Evolutionary conservation across 1,139 yeast genomes (phyloP).

Genomic region (Nakaseomyces nivariensis): DNA sequence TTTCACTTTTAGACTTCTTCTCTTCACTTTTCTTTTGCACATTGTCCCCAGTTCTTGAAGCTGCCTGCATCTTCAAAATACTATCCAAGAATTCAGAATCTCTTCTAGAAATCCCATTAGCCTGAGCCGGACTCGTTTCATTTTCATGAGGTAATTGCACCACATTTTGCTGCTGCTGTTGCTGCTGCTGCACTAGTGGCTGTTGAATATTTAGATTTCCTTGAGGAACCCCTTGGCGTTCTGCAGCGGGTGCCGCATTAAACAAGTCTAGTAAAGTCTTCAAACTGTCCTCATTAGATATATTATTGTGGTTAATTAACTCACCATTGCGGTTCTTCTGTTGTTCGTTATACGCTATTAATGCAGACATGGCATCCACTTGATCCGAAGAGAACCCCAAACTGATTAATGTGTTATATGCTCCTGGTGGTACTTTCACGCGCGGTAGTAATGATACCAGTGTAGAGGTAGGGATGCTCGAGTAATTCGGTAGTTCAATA

Average conservation of each 20-base stretch:
- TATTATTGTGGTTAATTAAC: not conserved
- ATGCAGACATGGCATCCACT: conserved; percentile 60
- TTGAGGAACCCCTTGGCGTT: not conserved
- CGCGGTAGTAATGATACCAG: conserved; percentile 38
- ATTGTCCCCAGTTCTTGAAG: not conserved
- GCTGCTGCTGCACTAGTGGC: not conserved
- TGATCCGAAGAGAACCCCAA: conserved; percentile 61
- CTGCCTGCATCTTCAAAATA: conserved; percentile 1
- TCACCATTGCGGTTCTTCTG: conserved; percentile 7
- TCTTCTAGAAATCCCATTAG: not conserved
- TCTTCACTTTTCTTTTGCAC: not conserved
- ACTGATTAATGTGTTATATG: conserved; percentile 47
- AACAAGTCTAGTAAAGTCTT: conserved; percentile 1
- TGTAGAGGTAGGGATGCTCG: conserved; percentile 26
- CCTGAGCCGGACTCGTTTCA: not conserved
- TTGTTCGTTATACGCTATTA: conserved; percentile 59
- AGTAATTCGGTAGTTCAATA: conserved; percentile 26
- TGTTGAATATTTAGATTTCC: not conserved
- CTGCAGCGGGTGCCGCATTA: not conserved
- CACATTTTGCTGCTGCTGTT: not conserved
- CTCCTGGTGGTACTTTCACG: conserved; percentile 65
- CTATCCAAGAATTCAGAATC: conserved; percentile 1
- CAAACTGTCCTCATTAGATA: conserved; percentile 2
- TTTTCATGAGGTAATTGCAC: not conserved
- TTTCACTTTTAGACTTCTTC: not conserved